A percentile compares a stretch with the other conserved stretches of the same genome.
These are phyloP conservation scores for Melampsora larici-populina DNA, from an alignment of 1,284 basidiomycete genomes.

Conservation along the genomic window DNA sequence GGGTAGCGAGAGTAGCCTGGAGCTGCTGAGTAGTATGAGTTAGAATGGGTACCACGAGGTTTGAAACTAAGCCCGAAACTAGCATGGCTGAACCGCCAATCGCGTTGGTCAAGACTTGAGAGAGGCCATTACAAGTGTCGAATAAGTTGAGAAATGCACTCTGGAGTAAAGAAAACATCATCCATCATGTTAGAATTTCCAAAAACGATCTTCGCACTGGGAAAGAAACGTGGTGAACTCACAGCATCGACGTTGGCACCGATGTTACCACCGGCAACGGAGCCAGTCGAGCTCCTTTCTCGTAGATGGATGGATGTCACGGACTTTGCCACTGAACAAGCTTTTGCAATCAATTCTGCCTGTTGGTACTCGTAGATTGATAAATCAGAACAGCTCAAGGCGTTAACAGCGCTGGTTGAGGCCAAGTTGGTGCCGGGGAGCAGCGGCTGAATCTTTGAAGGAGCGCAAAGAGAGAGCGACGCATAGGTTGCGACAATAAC, in stretches of 20 bases:
- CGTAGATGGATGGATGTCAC: neutral
- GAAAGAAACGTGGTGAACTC: neutral
- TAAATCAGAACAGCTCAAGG: neutral
- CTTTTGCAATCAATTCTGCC: neutral
- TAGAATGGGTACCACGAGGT: neutral
- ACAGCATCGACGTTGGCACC: neutral
- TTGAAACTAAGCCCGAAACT: neutral
- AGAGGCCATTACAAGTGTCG: neutral
- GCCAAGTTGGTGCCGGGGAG: neutral
- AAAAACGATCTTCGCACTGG: neutral
- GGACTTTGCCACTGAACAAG: neutral
- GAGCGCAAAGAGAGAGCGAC: neutral
- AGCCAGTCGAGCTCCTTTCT: neutral
- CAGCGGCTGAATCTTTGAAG: neutral
- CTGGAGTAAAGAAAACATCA: neutral
- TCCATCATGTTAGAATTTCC: neutral
- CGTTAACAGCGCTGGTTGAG: neutral
- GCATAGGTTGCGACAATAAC: neutral
- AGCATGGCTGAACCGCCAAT: neutral
- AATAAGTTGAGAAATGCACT: neutral
- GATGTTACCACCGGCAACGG: neutral
- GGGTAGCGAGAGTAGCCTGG: neutral
- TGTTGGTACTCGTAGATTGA: neutral
- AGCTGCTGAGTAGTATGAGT: neutral
- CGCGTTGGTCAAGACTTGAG: neutral